Conservation (phyloP, 257 asterid genomes). For the Anisodus acutangulus region DNA sequence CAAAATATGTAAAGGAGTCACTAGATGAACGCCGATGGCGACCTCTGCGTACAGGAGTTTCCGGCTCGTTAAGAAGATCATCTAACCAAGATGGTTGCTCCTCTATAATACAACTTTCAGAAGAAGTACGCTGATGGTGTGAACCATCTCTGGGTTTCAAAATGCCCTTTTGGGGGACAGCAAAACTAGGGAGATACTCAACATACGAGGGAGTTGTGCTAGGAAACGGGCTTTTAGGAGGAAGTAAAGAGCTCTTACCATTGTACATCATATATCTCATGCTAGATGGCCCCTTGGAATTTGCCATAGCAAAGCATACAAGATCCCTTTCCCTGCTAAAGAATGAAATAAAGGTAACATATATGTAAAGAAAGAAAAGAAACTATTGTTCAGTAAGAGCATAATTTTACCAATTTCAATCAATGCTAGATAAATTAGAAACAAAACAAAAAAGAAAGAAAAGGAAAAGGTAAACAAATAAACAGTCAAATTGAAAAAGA, state of each 20-base stretch:
- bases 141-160: slow-evolving; percentile 44
- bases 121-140: slow-evolving; percentile 53
- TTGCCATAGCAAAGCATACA: slow-evolving; percentile 59
- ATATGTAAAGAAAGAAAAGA: not conserved
- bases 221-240: slow-evolving; percentile 93
- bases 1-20: no score
- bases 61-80: slow-evolving; percentile 48
- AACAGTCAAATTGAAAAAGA: not conserved
- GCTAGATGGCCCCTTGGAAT: slow-evolving; percentile 78
- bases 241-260: slow-evolving; percentile 72
- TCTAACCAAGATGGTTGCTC: slow-evolving; percentile 64
- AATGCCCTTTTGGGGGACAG: slow-evolving; percentile 51
- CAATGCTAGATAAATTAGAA: not conserved
- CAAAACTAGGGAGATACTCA: slow-evolving; percentile 65
- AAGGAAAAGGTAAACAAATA: not conserved
- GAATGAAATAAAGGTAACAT: not conserved
- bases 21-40: no score
- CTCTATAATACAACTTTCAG: slow-evolving; percentile 49
- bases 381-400: not conserved
- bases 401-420: not conserved
- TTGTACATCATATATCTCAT: slow-evolving; percentile 62
- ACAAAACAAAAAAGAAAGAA: not conserved
- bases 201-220: slow-evolving; percentile 62
- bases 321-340: slow-evolving; percentile 42
- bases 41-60: no score